Conservation (phyloP, 2,329 filamentous ascomycete species). For the Sporothrix humicola region DNA sequence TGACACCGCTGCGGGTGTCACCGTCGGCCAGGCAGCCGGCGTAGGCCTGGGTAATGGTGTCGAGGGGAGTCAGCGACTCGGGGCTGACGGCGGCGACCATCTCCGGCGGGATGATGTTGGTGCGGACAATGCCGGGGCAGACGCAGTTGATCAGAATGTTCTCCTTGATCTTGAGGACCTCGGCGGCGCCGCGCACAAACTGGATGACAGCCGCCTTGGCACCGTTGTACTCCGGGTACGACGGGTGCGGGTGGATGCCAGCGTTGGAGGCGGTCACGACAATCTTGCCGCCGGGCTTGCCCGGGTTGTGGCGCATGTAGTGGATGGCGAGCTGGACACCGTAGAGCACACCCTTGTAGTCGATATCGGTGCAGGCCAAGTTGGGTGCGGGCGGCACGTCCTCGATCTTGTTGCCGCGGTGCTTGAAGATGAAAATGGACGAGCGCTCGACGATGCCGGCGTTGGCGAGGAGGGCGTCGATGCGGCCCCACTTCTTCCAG, state of each 20-base stretch:
- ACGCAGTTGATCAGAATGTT: slow-evolving; percentile 56
- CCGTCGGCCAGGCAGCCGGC: slow-evolving; percentile 53
- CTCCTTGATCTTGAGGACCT: slow-evolving; percentile 52
- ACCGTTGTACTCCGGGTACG: slow-evolving; percentile 57
- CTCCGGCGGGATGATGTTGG: slow-evolving; percentile 52
- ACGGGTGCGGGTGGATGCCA: slow-evolving; percentile 51
- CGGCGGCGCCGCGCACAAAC: slow-evolving; percentile 50
- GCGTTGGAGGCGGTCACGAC: slow-evolving; percentile 43
- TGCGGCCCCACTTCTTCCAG: slow-evolving; percentile 51
- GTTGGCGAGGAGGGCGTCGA: slow-evolving; percentile 58
- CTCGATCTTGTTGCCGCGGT: slow-evolving; percentile 28
- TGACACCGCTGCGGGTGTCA: slow-evolving; percentile 29
- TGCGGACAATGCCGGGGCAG: slow-evolving; percentile 55
- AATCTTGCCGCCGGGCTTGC: slow-evolving; percentile 31
- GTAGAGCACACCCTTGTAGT: slow-evolving; percentile 58
- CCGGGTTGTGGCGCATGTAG: slow-evolving; percentile 57
- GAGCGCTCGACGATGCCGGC: slow-evolving; percentile 56
- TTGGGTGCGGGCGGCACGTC: slow-evolving; percentile 48
- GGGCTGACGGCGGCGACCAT: slow-evolving; percentile 51
- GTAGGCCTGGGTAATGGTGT: slow-evolving; percentile 54
- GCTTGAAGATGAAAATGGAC: slow-evolving; percentile 50
- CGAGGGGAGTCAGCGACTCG: slow-evolving; percentile 49
- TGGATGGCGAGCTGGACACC: slow-evolving; percentile 56
- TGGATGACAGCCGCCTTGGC: slow-evolving; percentile 55
- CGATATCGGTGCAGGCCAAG: slow-evolving; percentile 53